phyloP scores from a whole-genome alignment of 2,329 filamentous ascomycete species.

The Fusarium kyushuense region DNA sequence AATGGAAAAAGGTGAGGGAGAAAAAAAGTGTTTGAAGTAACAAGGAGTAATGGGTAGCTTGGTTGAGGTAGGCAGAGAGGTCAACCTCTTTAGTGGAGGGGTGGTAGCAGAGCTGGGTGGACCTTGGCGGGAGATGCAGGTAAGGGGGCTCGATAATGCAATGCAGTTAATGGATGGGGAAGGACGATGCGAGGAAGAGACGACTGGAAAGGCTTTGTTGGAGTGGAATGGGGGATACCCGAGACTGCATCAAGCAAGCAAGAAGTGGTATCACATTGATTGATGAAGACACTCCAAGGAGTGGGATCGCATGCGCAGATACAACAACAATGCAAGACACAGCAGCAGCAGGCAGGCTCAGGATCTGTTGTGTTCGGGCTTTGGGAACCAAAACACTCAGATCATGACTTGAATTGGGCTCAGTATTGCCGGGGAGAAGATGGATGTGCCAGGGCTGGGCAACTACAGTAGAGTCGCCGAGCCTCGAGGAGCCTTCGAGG shows the following conservation, averaged over 20 bases:
- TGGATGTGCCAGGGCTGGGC: constrained; percentile 33
- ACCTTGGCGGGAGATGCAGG: constrained; percentile 61
- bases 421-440: constrained; percentile 32
- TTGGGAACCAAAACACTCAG: constrained; percentile 32
- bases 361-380: constrained; percentile 36
- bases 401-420: constrained; percentile 40
- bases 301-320: constrained; percentile 42
- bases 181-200: constrained; percentile 51
- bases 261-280: constrained; percentile 53
- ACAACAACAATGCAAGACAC: constrained; percentile 38
- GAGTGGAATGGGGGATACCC: constrained; percentile 49
- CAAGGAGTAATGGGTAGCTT: constrained; percentile 49
- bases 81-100: constrained; percentile 51
- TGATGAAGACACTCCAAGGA: constrained; percentile 51
- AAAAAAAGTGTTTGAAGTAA: constrained; percentile 51
- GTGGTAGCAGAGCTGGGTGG: constrained; percentile 56
- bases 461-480: constrained; percentile 37
- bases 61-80: constrained; percentile 40
- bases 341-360: constrained; percentile 33
- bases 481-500: constrained; percentile 28
- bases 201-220: constrained; percentile 46
- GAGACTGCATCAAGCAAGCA: constrained; percentile 53
- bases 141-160: constrained; percentile 56
- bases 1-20: constrained; percentile 44
- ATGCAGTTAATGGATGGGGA: constrained; percentile 45